Percentiles rank a stretch among this genome's conserved stretches.
Conservation (phyloP, 345 rosid genomes). For the Populus euphratica region DNA sequence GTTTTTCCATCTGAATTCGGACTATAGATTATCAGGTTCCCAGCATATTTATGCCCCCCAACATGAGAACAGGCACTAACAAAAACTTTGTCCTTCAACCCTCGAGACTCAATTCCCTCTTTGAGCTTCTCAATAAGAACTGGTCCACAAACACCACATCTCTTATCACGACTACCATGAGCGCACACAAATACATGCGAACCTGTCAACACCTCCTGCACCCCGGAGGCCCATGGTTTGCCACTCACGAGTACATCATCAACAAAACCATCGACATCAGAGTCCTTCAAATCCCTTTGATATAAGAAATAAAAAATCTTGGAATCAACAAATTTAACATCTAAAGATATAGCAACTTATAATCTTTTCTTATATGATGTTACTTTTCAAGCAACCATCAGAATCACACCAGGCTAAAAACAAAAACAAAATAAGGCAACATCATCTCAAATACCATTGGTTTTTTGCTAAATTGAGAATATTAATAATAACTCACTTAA, state of each 20-base stretch:
- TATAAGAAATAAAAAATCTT: slow-evolving; percentile 4
- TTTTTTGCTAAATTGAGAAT: too few species aligned
- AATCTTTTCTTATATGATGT: neutral
- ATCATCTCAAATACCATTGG: too few species aligned
- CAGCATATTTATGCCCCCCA: slow-evolving; percentile 97
- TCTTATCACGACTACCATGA: slow-evolving; percentile 83
- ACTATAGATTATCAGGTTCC: slow-evolving; percentile 75
- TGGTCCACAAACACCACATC: slow-evolving; percentile 98
- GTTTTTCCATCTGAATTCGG: slow-evolving; percentile 59
- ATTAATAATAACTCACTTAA: too few species aligned
- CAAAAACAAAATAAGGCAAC: too few species aligned
- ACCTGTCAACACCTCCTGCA: slow-evolving; percentile 54
- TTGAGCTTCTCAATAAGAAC: slow-evolving; percentile 64
- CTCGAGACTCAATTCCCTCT: slow-evolving; percentile 60
- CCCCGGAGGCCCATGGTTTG: slow-evolving; percentile 69
- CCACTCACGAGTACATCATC: slow-evolving; percentile 83
- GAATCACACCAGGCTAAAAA: neutral
- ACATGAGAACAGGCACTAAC: slow-evolving; percentile 83
- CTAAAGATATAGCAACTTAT: neutral
- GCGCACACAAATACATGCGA: slow-evolving; percentile 84
- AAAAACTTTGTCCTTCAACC: slow-evolving; percentile 53
- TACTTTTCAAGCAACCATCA: neutral
- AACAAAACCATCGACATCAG: slow-evolving; percentile 69
- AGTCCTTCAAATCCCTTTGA: slow-evolving; percentile 59
- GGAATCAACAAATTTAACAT: slow-evolving; percentile 3